Base-by-base conservation (phyloP, 1,139 yeast genomes). In the Zygoascus sp. region DNA sequence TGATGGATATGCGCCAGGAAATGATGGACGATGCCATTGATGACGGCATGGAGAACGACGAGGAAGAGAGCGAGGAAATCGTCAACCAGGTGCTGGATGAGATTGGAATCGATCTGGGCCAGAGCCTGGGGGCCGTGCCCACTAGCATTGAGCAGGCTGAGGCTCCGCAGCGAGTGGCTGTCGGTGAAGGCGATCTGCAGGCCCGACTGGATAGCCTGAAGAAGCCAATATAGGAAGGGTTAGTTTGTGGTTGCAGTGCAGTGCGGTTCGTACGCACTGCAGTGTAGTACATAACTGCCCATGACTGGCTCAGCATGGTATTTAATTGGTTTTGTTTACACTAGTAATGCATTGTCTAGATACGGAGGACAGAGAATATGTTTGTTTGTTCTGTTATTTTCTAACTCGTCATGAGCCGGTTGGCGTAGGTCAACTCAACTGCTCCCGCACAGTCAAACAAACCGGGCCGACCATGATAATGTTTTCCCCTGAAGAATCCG, bases 11-110 rank as follows among this genome's bases (percentile, higher is more conserved):
- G 68, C 83, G 96, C 60, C 97, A 92, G 65, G 99, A 94, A 62
- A 88, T 92, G 78, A 94, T 92, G 87, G 98, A 92, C 64, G 98
- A 92, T 62, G 95, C 96, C 11, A 83, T 94, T 58, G 98, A 92
- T 63, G 97, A 90, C 63, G 83, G 92, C 22, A 87, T 90, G 89
- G 95, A 84, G 47, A 87, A 82, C 62, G 89, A 80, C 54, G 81
- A 85, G 51, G 89, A 45, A 83, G 81, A 49, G 20, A 96, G 87
- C 57, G 97, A 92, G 63, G 85, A 87, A 11, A 85, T 92, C 41
- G 90, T 94, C 49, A 80, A 83, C 61, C 88, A 84, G 66, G 97
- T 94, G 0, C 72, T 92, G 61, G 99, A 92, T 63, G 98, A 92
- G 64, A 88, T 92, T 64, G 99, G 97, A 53, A 85, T 94, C 32